Evolutionary conservation across 2,329 filamentous ascomycete species (phyloP).

Genomic region (Penicillium sp.): DNA sequence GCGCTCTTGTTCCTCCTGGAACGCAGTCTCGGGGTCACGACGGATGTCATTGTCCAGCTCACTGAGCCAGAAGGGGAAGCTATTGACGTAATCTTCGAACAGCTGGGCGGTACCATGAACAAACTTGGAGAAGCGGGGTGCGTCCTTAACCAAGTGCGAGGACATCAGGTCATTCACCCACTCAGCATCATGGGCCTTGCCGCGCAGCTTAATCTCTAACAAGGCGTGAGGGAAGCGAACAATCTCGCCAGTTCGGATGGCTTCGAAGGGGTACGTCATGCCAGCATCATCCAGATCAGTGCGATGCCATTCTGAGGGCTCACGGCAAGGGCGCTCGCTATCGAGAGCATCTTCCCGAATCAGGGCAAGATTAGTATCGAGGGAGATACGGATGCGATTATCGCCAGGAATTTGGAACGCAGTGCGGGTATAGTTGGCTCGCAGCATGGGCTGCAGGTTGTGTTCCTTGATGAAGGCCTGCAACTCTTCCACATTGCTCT

Average conservation of each 20-base stretch:
- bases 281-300: conserved; percentile 80
- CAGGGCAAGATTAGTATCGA: conserved; percentile 89
- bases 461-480: conserved; percentile 78
- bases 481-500: conserved; percentile 72
- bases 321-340: conserved; percentile 79
- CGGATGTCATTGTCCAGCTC: conserved; percentile 92
- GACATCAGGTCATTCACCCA: conserved; percentile 93
- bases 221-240: conserved; percentile 88
- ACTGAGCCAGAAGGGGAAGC: conserved; percentile 92
- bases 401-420: conserved; percentile 97
- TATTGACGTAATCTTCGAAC: conserved; percentile 96
- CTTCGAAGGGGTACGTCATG: conserved; percentile 84
- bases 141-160: conserved; percentile 88
- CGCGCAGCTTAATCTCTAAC: conserved; percentile 85
- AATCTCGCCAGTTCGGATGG: conserved; percentile 88
- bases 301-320: conserved; percentile 88
- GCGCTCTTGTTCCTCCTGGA: conserved; percentile 86
- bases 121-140: conserved; percentile 93
- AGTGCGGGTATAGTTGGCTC: conserved; percentile 90
- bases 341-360: conserved; percentile 79
- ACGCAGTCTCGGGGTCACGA: conserved; percentile 85
- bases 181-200: conserved; percentile 65
- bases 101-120: conserved; percentile 88
- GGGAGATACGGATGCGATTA: conserved; percentile 84
- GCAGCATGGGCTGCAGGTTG: conserved; percentile 78